Conservation (phyloP, 441 rosid species). For the Adansonia rubrostipa region DNA sequence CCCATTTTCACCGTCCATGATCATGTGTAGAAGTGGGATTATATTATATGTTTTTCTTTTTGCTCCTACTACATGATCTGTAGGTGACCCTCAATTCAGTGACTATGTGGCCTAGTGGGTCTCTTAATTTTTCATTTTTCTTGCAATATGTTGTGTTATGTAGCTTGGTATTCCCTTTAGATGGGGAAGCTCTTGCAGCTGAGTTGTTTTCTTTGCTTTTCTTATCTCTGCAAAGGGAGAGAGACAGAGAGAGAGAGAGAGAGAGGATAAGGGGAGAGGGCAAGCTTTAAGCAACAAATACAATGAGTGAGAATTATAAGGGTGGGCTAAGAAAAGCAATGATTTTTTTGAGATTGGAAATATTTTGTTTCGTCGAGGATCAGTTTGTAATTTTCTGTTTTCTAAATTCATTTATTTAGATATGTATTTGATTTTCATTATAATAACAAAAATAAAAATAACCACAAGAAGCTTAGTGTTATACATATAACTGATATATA, state of each 20-base stretch:
- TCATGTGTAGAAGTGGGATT: constrained; percentile 36
- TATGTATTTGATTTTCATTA: not conserved
- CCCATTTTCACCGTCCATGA: constrained; percentile 68
- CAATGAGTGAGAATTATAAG: constrained; percentile 59
- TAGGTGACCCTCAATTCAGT: constrained; percentile 31
- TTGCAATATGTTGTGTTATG: constrained; percentile 7
- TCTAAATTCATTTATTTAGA: not conserved
- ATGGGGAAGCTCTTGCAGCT: constrained; percentile 45
- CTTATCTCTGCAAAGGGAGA: constrained; percentile 5
- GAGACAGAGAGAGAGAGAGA: constrained; percentile 26
- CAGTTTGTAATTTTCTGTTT: constrained; percentile 21
- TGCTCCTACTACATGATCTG: constrained; percentile 27
- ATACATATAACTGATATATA: not conserved
- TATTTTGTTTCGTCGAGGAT: not conserved
- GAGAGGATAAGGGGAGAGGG: constrained; percentile 39
- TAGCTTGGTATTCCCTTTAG: constrained; percentile 49
- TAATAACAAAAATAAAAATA: not conserved
- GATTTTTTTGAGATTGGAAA: not conserved
- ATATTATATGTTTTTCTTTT: constrained; percentile 5
- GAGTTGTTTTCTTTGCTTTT: constrained; percentile 31
- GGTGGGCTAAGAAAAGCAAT: constrained; percentile 31
- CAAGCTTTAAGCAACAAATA: constrained; percentile 68
- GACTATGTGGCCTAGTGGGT: constrained; percentile 56
- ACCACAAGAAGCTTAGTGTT: not conserved
- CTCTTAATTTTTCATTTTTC: constrained; percentile 30